Conservation (phyloP, 2,329 filamentous ascomycete genomes). For the Alternaria sp. region DNA sequence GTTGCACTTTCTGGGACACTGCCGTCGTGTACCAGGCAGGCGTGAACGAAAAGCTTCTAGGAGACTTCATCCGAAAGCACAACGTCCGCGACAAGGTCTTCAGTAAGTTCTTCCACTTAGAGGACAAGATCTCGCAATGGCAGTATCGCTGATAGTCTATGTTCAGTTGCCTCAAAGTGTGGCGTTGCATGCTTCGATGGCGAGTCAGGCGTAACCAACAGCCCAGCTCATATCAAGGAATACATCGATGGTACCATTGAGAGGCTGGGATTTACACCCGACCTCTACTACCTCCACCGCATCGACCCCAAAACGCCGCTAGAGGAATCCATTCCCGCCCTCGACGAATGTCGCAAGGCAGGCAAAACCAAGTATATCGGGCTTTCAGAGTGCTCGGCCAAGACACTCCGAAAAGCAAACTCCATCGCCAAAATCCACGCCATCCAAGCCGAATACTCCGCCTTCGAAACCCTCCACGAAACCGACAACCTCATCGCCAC, state of each 20-base stretch:
- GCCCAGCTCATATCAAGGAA: constrained; percentile 46
- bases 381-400: constrained; percentile 52
- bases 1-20: constrained; percentile 61
- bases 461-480: constrained; percentile 55
- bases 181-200: constrained; percentile 40
- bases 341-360: constrained; percentile 47
- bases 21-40: constrained; percentile 29
- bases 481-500: constrained; percentile 39
- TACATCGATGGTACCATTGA: constrained; percentile 49
- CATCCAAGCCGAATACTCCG: constrained; percentile 59
- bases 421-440: constrained; percentile 54
- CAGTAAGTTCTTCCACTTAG: background rate
- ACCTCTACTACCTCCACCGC: constrained; percentile 52
- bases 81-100: constrained; percentile 33
- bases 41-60: constrained; percentile 38
- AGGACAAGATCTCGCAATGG: background rate
- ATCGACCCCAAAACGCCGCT: constrained; percentile 47
- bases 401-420: constrained; percentile 55
- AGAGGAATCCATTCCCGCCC: constrained; percentile 54
- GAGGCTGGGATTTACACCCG: constrained; percentile 47
- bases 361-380: constrained; percentile 59
- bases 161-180: constrained; percentile 31
- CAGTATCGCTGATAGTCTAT: background rate
- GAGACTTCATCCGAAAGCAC: constrained; percentile 36
- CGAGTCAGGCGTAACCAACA: constrained; percentile 48